These are phyloP conservation scores for Fusarium multiceps DNA, from an alignment of 2,329 filamentous ascomycete species.

Conservation along the genomic window DNA sequence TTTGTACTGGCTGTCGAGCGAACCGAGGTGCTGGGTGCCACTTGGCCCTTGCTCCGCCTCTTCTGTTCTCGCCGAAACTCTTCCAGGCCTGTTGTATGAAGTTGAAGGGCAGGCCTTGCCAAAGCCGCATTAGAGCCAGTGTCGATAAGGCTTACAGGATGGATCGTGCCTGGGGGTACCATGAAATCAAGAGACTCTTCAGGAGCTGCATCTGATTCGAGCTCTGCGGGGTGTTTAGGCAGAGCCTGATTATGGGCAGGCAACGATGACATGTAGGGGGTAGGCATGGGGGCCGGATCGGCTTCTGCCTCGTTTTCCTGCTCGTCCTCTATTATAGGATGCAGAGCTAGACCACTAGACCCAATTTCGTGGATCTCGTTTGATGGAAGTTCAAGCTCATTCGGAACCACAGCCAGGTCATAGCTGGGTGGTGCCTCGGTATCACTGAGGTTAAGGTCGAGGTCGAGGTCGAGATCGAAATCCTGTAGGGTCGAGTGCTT, in stretches of 20 bases:
- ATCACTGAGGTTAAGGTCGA: constrained; percentile 48
- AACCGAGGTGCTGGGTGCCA: constrained; percentile 62
- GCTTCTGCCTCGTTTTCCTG: constrained; percentile 35
- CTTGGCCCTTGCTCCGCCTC: constrained; percentile 53
- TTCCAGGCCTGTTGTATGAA: constrained; percentile 53
- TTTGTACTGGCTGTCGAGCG: constrained; percentile 57
- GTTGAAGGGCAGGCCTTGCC: constrained; percentile 53
- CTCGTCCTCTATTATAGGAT: constrained; percentile 45
- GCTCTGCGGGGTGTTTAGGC: constrained; percentile 41
- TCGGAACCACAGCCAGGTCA: constrained; percentile 53
- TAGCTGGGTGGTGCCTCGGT: constrained; percentile 60
- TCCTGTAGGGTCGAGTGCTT: constrained; percentile 48
- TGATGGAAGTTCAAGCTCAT: constrained; percentile 58
- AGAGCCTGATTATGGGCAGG: constrained; percentile 32
- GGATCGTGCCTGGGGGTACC: constrained; percentile 42
- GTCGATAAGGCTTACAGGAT: constrained; percentile 42
- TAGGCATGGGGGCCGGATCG: constrained; percentile 22
- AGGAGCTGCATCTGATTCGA: constrained; percentile 41
- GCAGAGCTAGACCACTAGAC: constrained; percentile 56
- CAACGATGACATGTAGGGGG: constrained; percentile 35
- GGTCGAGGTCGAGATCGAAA: constrained; percentile 23
- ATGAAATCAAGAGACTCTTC: constrained; percentile 45
- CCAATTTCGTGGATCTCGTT: constrained; percentile 66
- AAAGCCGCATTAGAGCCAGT: constrained; percentile 25
- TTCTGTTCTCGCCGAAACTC: constrained; percentile 47